Percentiles rank a stretch among this genome's conserved stretches.
Evolutionary conservation across 2,329 filamentous ascomycete species (phyloP).

Genomic region (Ophiostoma populinum): DNA sequence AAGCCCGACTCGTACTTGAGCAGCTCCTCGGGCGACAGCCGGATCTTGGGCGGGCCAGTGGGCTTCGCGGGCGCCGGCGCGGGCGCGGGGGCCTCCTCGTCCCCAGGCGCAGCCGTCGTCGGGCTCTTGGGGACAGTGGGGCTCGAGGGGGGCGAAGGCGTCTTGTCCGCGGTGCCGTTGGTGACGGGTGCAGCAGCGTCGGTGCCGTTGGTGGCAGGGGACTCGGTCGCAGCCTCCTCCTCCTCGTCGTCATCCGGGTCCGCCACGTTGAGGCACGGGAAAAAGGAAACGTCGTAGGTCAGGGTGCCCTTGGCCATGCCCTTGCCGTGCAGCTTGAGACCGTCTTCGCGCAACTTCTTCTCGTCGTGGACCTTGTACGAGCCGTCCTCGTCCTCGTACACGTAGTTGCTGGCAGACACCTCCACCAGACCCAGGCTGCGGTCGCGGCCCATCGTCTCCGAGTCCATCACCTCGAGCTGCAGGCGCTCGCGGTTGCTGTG

Average conservation of each 20-base stretch:
- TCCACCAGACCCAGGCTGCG: slow-evolving; percentile 72
- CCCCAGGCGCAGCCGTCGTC: not conserved
- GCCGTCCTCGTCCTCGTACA: slow-evolving; percentile 59
- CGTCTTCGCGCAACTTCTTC: slow-evolving; percentile 49
- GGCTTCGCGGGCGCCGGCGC: slow-evolving; percentile 7
- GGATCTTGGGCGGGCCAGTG: slow-evolving; percentile 53
- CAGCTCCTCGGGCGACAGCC: slow-evolving; percentile 63
- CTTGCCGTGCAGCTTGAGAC: slow-evolving; percentile 58
- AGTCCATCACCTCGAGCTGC: slow-evolving; percentile 87
- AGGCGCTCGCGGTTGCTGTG: slow-evolving; percentile 73
- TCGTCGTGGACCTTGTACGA: slow-evolving; percentile 66
- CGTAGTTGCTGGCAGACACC: slow-evolving; percentile 59
- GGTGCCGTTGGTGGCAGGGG: slow-evolving; percentile 13
- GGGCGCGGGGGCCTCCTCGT: not conserved
- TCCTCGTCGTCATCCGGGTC: slow-evolving; percentile 77
- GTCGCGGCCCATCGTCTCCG: slow-evolving; percentile 83
- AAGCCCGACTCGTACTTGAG: slow-evolving; percentile 78
- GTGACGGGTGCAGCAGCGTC: not conserved
- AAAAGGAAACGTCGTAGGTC: slow-evolving; percentile 75
- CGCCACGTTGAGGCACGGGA: slow-evolving; percentile 68
- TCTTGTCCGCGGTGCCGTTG: slow-evolving; percentile 11
- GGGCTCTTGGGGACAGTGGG: slow-evolving; percentile 1
- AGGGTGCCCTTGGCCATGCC: slow-evolving; percentile 63
- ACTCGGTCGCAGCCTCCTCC: slow-evolving; percentile 24
- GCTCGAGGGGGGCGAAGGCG: slow-evolving; percentile 23